Base-by-base conservation (phyloP, 169 alveolate genomes). In the Plasmodium gonderi region DNA sequence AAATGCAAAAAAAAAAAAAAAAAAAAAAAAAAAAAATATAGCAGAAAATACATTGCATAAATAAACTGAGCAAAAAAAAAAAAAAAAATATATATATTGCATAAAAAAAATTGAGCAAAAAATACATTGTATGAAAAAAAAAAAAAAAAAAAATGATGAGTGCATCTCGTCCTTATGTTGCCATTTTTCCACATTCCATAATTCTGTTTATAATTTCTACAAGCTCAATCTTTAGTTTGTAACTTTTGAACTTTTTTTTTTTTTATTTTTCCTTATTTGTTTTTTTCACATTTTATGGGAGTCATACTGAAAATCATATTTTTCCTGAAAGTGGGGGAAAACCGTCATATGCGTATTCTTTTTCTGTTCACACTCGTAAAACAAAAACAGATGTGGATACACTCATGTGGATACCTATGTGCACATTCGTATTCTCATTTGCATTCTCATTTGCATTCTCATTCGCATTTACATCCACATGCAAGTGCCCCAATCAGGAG, bases 381-480 rank as follows among this genome's bases (percentile, higher is more conserved):
- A n/a, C n/a, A n/a, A n/a, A n/a, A n/a, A n/a, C n/a, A n/a, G n/a
- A n/a, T n/a, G n/a, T n/a, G n/a, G n/a, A n/a, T n/a, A n/a, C n/a
- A n/a, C n/a, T n/a, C n/a, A n/a, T n/a, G n/a, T n/a, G n/a, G n/a
- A n/a, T n/a, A n/a, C n/a, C 69, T 14, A 0, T 12, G 2, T 54
- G 33, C 69, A 54, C 69, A 54, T 54, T 54, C 69, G 69, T n/a
- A 54, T 54, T n/a, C n/a, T n/a, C n/a, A n/a, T n/a, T n/a, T n/a
- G n/a, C n/a, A n/a, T n/a, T n/a, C n/a, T n/a, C n/a, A n/a, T n/a
- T n/a, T n/a, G n/a, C n/a, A n/a, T n/a, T n/a, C n/a, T n/a, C n/a
- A n/a, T n/a, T n/a, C n/a, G n/a, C n/a, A n/a, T n/a, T n/a, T n/a
- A 17, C 69, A 54, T 54, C 2, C 69, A 54, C 65, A 49, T 3